Evolutionary conservation across 805 yeast genomes (phyloP).

Genomic region (Metschnikowia matae): DNA sequence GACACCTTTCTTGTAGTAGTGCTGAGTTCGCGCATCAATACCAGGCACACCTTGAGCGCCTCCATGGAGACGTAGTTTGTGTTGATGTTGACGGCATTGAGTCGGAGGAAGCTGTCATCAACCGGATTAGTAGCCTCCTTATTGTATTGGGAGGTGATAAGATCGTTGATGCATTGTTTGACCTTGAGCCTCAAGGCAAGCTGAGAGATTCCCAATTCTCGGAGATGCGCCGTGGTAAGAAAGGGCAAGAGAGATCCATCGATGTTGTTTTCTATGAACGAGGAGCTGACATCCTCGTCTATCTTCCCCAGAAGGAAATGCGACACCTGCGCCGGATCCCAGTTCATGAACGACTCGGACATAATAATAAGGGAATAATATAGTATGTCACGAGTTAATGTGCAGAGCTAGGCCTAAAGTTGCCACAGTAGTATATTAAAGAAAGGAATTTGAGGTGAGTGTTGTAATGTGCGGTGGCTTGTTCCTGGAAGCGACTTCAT

Average conservation of each 20-base stretch:
- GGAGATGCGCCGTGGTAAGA: slow-evolving; percentile 64
- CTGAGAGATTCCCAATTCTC: slow-evolving; percentile 61
- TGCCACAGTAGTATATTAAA: background rate
- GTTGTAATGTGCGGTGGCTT: slow-evolving; percentile 1
- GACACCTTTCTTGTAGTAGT: slow-evolving; percentile 12
- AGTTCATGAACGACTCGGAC: slow-evolving; percentile 35
- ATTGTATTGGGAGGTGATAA: slow-evolving; percentile 38
- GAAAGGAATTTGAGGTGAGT: background rate
- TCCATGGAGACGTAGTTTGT: slow-evolving; percentile 35
- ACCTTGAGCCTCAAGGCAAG: slow-evolving; percentile 56
- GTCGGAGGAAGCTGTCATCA: slow-evolving; percentile 22
- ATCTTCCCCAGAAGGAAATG: slow-evolving; percentile 25
- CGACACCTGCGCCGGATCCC: slow-evolving; percentile 47
- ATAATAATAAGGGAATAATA: background rate
- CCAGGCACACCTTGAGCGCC: slow-evolving; percentile 33
- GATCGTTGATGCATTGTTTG: slow-evolving; percentile 54
- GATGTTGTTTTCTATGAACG: slow-evolving; percentile 55
- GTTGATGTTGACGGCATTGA: slow-evolving; percentile 32
- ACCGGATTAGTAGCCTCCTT: slow-evolving; percentile 12
- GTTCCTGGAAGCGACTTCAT: background rate
- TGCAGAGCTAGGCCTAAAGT: background rate
- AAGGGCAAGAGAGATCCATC: slow-evolving; percentile 71
- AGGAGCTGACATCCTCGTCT: slow-evolving; percentile 23
- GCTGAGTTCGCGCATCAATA: slow-evolving; percentile 35
- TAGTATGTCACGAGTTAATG: background rate